Base-by-base conservation (phyloP, 2,329 filamentous ascomycete species). In the Colletotrichum shisoi region DNA sequence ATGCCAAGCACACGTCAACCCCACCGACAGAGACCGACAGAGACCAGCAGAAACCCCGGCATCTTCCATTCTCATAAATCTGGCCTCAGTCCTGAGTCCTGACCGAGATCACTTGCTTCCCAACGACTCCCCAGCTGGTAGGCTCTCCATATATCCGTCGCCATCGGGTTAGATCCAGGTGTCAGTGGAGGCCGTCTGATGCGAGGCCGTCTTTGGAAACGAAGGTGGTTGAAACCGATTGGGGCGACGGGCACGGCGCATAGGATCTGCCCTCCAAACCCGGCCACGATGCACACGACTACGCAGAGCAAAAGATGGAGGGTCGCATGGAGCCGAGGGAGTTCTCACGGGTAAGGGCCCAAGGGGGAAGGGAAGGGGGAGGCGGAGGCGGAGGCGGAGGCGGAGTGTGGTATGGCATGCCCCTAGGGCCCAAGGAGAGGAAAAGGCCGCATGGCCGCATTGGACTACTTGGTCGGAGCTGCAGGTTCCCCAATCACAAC, bases 371-470 rank as follows among this genome's bases (percentile, higher is more conserved):
- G 21, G 46, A 4, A 19, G 27, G 9, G 49, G n/a, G 31, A 17
- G 46, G 46, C n/a, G 46, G 17, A 17, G 27, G 27, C 1, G 27
- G 31, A 17, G 46, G 46, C n/a, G 46, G 17, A 17, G 27, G 27
- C 1, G 27, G 6, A 8, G 6, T 31, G 27, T 31, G 27, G 27
- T 31, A 31, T 31, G 27, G 27, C 27, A 31, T 31, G 27, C 7
- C 27, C 11, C 7, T 27, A 27, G 24, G 4, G 24, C 24, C 24
- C 24, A 27, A 27, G 24, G 24, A 27, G 24, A 27, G 24, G 24
- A 52, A 37, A 52, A 56, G 52, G 13, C 52, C 52, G 52, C 52
- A 42, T 39, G 39, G 24, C 54, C 54, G 27, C 40, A 45, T 57
- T 12, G 17, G 27, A 31, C 27, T 31, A 31, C 42, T 56, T 40